These are phyloP conservation scores for Solanum paucissectum DNA, from an alignment of 257 asterid species.

Conservation along the genomic window DNA sequence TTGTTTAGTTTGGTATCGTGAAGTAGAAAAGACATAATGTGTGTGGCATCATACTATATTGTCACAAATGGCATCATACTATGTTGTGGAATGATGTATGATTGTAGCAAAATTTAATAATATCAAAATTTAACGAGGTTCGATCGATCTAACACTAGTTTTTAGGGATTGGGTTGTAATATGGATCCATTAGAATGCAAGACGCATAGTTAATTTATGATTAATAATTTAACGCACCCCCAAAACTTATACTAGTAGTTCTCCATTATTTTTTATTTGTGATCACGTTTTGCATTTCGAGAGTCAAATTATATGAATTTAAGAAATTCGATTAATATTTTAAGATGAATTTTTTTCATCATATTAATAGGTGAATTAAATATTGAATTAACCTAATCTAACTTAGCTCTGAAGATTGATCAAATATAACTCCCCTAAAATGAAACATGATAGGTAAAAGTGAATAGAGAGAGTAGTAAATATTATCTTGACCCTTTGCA, in stretches of 20 bases:
- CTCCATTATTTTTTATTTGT: not conserved
- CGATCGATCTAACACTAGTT: rapidly evolving
- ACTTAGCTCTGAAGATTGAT: too few species aligned
- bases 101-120: not conserved
- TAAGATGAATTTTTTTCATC: too few species aligned
- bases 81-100: not conserved
- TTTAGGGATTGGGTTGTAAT: not conserved
- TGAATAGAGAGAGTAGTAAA: not conserved
- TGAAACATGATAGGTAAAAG: not conserved
- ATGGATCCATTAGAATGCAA: not conserved
- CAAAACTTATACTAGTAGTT: too few species aligned
- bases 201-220: not conserved
- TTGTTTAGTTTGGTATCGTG: not conserved
- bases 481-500: not conserved
- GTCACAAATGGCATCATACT: not conserved
- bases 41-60: not conserved
- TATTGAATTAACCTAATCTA: too few species aligned
- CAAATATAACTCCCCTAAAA: not conserved
- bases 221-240: not conserved
- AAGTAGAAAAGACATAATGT: not conserved
- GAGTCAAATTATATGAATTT: too few species aligned
- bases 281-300: too few species aligned
- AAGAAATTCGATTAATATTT: too few species aligned
- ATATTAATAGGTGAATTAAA: not conserved
- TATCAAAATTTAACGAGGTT: not conserved